Evolutionary conservation across 805 yeast genomes (phyloP), one percentile per base, ranked within the genome.

Genomic region (Zygoascus biomembranicola): DNA sequence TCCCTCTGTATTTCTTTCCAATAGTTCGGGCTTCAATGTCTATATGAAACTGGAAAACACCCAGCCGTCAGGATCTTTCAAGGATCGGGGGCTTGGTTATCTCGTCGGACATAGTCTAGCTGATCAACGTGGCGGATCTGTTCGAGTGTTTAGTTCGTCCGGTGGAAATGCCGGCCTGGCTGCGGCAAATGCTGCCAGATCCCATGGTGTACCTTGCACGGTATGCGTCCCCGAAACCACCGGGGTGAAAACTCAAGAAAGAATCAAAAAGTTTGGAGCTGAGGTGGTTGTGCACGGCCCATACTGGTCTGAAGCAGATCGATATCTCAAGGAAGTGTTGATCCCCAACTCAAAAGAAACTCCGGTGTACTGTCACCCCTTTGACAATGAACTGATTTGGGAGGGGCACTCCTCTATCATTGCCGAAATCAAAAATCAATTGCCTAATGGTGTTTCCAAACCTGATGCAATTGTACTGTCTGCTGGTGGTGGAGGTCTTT

Each of bases 111-210:
- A 41, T 37, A 11, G 32, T 19, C 23, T 42, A 11, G 39, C 39
- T 3, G 16, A 35, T n/a, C 13, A 35, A 23, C 3, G 28, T 23
- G 13, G 16, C 16, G 39, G 39, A 5, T 4, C 51, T 18, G 57
- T 57, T 6, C 65, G 64, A 49, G 62, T 90, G 59, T 85, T 87
- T 69, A 95, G 96, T 0, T 89, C 95, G 62, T 88, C 96, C 18
- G 98, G 97, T 3, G 98, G 98, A 41, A 92, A 92, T 68, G 98
- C 95, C 57, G 98, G 98, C 1, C 92, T 90, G 63, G 98, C 98
- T 57, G 96, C 90, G 16, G 97, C 97, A 0, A 87, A 71, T 66
- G 86, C 95, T 16, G 95, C 97, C 2, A 80, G 78, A 53, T 77
- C 80, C 51, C 71, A 85, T 64, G 84, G 83, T 1, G 43, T 52